A percentile compares a stretch with the other conserved stretches of the same genome.
Evolutionary conservation across 257 asterid species (phyloP).

Genomic region (Nicotiana undulata): DNA sequence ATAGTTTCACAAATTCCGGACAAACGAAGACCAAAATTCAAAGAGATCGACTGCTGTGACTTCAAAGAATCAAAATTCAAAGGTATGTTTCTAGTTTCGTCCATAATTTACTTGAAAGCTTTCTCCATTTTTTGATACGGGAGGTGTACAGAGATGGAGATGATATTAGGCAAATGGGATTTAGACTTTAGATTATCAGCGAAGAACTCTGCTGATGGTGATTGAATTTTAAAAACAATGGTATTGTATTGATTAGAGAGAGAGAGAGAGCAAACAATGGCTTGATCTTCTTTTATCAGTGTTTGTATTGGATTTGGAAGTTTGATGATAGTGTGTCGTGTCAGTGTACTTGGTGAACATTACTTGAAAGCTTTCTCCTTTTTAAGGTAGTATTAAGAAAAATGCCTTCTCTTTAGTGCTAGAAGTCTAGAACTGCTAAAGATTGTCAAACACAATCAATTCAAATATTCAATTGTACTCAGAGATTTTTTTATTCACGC

Average conservation of each 20-base stretch:
- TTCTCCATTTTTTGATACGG: not conserved
- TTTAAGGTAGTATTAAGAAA: too few relatives aligned
- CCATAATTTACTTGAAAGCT: too few relatives aligned
- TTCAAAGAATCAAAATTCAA: too few relatives aligned
- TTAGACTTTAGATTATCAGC: not conserved
- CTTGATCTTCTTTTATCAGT: not conserved
- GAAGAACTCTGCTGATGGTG: not conserved
- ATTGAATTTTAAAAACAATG: not conserved
- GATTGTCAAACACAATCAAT: conserved; percentile 7
- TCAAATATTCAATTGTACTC: not conserved
- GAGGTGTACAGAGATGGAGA: not conserved
- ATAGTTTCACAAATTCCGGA: too few relatives aligned
- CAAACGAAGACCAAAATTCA: too few relatives aligned
- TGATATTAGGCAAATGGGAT: not conserved
- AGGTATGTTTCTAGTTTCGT: too few relatives aligned
- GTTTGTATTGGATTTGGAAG: not conserved
- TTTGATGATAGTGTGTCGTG: not conserved
- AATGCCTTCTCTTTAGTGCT: too few relatives aligned
- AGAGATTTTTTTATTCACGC: not conserved
- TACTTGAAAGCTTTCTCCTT: too few relatives aligned
- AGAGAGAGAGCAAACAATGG: not conserved
- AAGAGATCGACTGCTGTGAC: too few relatives aligned
- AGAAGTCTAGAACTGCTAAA: too few relatives aligned
- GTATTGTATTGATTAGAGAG: not conserved
- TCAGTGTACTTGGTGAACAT: too few relatives aligned